phyloP scores from a whole-genome alignment of 2,329 filamentous ascomycete species.

The Tolypocladium album region DNA sequence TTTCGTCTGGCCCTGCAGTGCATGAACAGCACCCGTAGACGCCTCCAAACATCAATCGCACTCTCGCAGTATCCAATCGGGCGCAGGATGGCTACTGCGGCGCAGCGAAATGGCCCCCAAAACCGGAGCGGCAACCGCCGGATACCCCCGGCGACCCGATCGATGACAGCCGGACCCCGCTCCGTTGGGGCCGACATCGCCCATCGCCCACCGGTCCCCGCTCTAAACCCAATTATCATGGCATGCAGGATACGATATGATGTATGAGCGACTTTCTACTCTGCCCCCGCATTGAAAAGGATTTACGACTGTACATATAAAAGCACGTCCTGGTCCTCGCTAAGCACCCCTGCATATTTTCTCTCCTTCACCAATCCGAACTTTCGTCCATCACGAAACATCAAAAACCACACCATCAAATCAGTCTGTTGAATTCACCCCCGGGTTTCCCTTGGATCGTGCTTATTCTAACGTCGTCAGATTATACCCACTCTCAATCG shows the following conservation, averaged over 20 bases:
- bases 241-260: not conserved
- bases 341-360: not conserved
- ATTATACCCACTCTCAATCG: slow-evolving; percentile 6
- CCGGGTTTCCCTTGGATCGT: not conserved
- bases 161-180: not conserved
- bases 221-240: not conserved
- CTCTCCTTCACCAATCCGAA: not conserved
- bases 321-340: not conserved
- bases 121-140: not conserved
- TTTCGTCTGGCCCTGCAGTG: not conserved
- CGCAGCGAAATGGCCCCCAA: not conserved
- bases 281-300: not conserved
- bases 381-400: not conserved
- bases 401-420: not conserved
- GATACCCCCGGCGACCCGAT: not conserved
- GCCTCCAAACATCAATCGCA: not conserved
- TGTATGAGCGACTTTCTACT: not conserved
- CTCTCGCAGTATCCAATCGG: not conserved
- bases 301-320: not conserved
- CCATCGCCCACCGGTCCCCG: not conserved
- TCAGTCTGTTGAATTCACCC: not conserved
- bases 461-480: slow-evolving; percentile 4
- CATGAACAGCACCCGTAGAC: not conserved
- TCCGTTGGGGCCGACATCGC: slow-evolving; percentile 1
- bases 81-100: not conserved